Base-by-base conservation (phyloP, 2,329 filamentous ascomycete species). In the Aspergillus sp. region DNA sequence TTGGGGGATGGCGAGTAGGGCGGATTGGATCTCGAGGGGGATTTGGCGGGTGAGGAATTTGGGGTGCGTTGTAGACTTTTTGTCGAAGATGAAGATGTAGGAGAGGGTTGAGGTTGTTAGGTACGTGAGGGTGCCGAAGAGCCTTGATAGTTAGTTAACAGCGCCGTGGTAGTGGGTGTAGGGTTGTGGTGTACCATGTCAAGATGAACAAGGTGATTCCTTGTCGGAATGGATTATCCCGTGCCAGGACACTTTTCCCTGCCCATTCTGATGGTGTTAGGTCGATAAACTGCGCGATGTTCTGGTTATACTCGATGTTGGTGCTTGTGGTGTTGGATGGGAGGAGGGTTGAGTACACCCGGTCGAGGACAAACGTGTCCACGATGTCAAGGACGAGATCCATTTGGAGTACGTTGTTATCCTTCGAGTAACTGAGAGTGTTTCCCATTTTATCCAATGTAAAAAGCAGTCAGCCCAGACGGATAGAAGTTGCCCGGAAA, bases 21-120 rank as follows among this genome's bases (percentile, higher is more conserved):
- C 86, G 76, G 96, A 91, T 60, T 80, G 79, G 68, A 97, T 96
- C 74, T 98, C 93, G 63, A 91, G 84, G 57, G 82, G 80, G 64
- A 97, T 88, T 75, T 97, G 93, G 76, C 96, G 92, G 78, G 92
- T 93, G 68, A 97, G 87, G 77, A 92, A 97, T 70, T 93, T 93
- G 31, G 93, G 93, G 74, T 98, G 93, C 55, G 90, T 79, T 75
- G 93, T 86, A 44, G 90, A 91, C 43, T 86, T 83, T 75, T 97
- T 95, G 79, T 97, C 92, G 77, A 96, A 97, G 33, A 40, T 37
- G 33, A 37, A 15, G 33, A 37, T 15, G 33, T 37, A 37, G 3
- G 33, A 37, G 33, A 37, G 33, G 33, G 33, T 37, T 15, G 33
- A 37, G 12, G 33, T 40, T 40, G 47, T 50, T 8, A 88, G 68